Conservation (phyloP, 768 basidiomycete genomes). For the Butyriboletus loyo region DNA sequence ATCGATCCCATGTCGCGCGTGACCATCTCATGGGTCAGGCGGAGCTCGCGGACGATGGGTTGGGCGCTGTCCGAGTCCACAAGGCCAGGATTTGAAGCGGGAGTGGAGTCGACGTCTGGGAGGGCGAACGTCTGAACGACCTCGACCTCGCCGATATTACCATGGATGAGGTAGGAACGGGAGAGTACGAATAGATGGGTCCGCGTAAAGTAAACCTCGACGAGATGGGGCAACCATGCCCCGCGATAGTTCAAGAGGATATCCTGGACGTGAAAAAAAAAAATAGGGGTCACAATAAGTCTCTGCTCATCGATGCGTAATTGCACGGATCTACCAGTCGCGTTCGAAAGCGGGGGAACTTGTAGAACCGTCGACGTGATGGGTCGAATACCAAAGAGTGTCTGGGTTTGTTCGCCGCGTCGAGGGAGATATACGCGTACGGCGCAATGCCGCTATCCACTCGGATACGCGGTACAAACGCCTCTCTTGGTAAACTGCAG, state of each 20-base stretch:
- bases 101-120: conserved; percentile 6
- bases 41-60: conserved; percentile 9
- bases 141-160: conserved; percentile 6
- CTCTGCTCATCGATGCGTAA: neutral
- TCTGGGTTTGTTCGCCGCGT: conserved; percentile 6
- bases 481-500: conserved; percentile 8
- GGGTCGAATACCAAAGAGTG: conserved; percentile 17
- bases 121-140: conserved; percentile 21
- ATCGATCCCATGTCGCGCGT: conserved; percentile 5
- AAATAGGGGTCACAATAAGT: neutral
- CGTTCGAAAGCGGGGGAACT: conserved; percentile 19
- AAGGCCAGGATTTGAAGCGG: neutral
- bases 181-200: conserved; percentile 18
- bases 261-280: conserved; percentile 1
- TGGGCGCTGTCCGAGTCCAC: neutral
- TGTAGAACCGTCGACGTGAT: conserved; percentile 15
- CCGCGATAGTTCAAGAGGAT: conserved; percentile 16
- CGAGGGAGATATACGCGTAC: conserved; percentile 16
- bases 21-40: conserved; percentile 20
- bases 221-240: conserved; percentile 18
- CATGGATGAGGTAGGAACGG: conserved; percentile 13
- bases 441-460: conserved; percentile 9
- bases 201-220: conserved; percentile 13
- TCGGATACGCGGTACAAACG: conserved; percentile 11
- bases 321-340: conserved; percentile 6